Evolutionary conservation across 176 grass and related monocot genomes (phyloP), one percentile per base, ranked within the genome.

Genomic region (Pontederia crassipes): DNA sequence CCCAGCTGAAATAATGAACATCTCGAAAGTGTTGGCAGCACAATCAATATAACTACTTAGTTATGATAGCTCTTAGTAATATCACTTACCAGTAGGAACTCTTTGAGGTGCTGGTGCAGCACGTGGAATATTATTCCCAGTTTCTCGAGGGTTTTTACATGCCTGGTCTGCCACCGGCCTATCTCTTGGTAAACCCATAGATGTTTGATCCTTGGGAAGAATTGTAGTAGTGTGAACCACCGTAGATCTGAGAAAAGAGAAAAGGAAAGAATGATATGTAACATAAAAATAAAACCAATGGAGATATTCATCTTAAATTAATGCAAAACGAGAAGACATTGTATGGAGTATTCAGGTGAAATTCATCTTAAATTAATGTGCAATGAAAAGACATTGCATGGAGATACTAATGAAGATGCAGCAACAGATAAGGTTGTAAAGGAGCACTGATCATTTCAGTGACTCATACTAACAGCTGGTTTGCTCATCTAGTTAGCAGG

Each of bases 151-250:
- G 48, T 65, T 65, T 24, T 65, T 65, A 50, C 47, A 65, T 4
- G 46, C 17, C 10, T 65, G 47, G 2, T 52, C 62, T 0, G 2
- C 15, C 17, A 17, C 17, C 50, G 27, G 62, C 11, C 47, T 50
- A 2, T 65, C 47, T 65, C 62, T 65, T 2, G 20, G 50, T 50
- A 48, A 14, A 28, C 46, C 11, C 17, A 29, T 61, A 59, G 72
- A 78, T 8, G 51, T 50, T 12, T 75, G 61, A 62, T 77, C 73
- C 52, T 75, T 83, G 8, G 67, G 18, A 61, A 67, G 49, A 66
- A 81, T 56, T 17, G 77, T 59, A 64, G 74, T 54, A 11, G 85
- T 83, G 58, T 86, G 82, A 52, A 95, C 74, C n/a, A 82, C 82
- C 64, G 85, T 95, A 17, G 79, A 75, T 75, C 89, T 95, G 76